Evolutionary conservation across 2,329 filamentous ascomycete genomes (phyloP).

Genomic region (Hawksworthiomyces lignivorus): DNA sequence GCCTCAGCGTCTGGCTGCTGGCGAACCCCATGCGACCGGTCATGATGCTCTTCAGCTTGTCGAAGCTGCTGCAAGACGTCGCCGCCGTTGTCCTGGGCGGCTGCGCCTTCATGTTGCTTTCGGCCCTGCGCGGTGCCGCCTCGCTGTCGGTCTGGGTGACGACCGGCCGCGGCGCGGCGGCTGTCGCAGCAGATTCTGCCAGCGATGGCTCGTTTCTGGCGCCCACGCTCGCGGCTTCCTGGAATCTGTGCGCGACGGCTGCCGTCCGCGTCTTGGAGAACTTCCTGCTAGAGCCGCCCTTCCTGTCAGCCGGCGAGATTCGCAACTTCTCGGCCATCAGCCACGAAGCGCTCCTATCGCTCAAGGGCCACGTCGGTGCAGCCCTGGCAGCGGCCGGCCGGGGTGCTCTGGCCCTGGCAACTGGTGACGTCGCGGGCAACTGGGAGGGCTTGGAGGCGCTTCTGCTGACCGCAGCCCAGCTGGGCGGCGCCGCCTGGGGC

Average conservation of each 20-base stretch:
- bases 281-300: slow-evolving; percentile 42
- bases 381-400: slow-evolving; percentile 32
- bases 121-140: slow-evolving; percentile 31
- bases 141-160: slow-evolving; percentile 28
- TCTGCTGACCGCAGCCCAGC: slow-evolving; percentile 17
- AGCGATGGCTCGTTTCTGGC: slow-evolving; percentile 3
- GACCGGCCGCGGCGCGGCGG: slow-evolving; percentile 18
- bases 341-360: slow-evolving; percentile 57
- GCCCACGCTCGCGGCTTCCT: slow-evolving; percentile 24
- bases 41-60: slow-evolving; percentile 60
- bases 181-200: no score
- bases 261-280: slow-evolving; percentile 41
- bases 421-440: slow-evolving; percentile 33
- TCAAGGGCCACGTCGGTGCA: slow-evolving; percentile 46
- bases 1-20: slow-evolving; percentile 69
- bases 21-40: slow-evolving; percentile 74
- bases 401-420: slow-evolving; percentile 35
- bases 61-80: slow-evolving; percentile 73
- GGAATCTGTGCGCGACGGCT: slow-evolving; percentile 34
- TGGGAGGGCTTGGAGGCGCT: slow-evolving; percentile 12
- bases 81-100: slow-evolving; percentile 58
- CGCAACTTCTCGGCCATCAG: slow-evolving; percentile 71
- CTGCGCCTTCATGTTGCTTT: slow-evolving; percentile 30
- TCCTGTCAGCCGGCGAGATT: slow-evolving; percentile 52
- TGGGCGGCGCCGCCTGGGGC: slow-evolving; percentile 16